Base-by-base conservation (phyloP, 192 early-diverging fungal species). In the Podila clonocystis region DNA sequence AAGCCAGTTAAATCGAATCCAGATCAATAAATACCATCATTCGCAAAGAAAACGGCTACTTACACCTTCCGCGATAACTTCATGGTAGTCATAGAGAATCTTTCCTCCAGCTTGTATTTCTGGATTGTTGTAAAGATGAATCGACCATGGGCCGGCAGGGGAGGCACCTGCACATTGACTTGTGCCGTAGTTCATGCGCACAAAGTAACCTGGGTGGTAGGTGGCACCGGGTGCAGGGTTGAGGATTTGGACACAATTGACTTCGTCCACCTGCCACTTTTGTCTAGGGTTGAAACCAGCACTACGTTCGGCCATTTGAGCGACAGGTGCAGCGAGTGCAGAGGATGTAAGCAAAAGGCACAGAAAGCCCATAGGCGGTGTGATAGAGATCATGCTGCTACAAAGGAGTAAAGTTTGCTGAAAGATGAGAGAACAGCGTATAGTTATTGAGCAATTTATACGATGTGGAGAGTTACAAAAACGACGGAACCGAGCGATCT, bases 81-180 rank as follows among this genome's bases (percentile, higher is more conserved):
- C 69, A 28, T 71, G 69, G 29, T 62, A 72, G 38, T 78, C 75
- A 45, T 50, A 77, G 2, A 68, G 34, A 24, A 77, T 30, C 20
- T 57, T 66, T 3, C 58, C 68, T 2, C 26, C 48, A 2, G 13
- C 34, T 15, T 70, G 41, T 26, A 77, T 70, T 13, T 77, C 68
- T 15, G 68, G 74, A 26, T 77, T 77, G 33, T 77, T 77, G 19
- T 77, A 77, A 5, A 77, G 30, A 52, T 77, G 74, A 33, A 77
- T 77, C 0, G 67, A 59, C 74, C 67, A 77, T 36, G 74, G 74
- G 1, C 45, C 58, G 19, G 63, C 34, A 31, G 57, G 63, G 19
- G 59, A 31, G 5, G 55, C 50, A 6, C 62, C 74, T 19, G 61
- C 29, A 36, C 74, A 75, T n/a, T 65, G 33, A 15, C 28, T 50